A percentile compares a stretch with the other conserved stretches of the same genome.
Conservation (phyloP, 768 basidiomycete species). For the Lactarius quietus region DNA sequence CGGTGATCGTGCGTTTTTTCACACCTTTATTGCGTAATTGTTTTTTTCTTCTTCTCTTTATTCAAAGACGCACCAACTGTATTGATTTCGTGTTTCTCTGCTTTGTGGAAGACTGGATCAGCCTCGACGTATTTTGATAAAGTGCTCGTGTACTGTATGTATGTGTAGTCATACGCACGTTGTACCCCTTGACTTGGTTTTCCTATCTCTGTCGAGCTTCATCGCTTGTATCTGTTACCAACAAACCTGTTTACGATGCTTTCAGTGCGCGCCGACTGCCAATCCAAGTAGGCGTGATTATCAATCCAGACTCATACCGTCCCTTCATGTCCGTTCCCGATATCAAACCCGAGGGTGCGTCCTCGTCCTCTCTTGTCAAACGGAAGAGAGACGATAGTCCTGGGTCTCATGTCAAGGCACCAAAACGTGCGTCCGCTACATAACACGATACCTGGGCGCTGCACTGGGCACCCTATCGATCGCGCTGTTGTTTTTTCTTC, state of each 20-base stretch:
- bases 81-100: conserved; percentile 9
- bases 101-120: conserved; percentile 9
- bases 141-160: conserved; percentile 9
- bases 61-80: conserved; percentile 7
- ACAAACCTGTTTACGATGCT: neutral
- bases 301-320: neutral
- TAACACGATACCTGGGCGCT: neutral
- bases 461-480: neutral
- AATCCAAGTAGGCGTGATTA: neutral
- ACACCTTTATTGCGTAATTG: conserved; percentile 12
- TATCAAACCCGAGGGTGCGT: neutral
- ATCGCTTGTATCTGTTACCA: neutral
- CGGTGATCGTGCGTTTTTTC: conserved; percentile 1
- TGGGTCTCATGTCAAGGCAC: neutral
- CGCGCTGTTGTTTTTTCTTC: neutral
- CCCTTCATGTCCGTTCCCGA: conserved; percentile 10
- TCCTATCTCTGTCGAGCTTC: neutral
- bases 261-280: neutral
- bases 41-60: conserved; percentile 3
- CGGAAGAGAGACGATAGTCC: conserved; percentile 8
- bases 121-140: conserved; percentile 5
- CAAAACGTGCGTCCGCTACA: conserved; percentile 14
- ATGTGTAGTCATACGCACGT: conserved; percentile 13
- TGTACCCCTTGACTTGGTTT: conserved; percentile 9
- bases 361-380: conserved; percentile 9